Evolutionary conservation across 78 protist genomes (phyloP).

Genomic region (Dictyostelium brefeldianum): DNA sequence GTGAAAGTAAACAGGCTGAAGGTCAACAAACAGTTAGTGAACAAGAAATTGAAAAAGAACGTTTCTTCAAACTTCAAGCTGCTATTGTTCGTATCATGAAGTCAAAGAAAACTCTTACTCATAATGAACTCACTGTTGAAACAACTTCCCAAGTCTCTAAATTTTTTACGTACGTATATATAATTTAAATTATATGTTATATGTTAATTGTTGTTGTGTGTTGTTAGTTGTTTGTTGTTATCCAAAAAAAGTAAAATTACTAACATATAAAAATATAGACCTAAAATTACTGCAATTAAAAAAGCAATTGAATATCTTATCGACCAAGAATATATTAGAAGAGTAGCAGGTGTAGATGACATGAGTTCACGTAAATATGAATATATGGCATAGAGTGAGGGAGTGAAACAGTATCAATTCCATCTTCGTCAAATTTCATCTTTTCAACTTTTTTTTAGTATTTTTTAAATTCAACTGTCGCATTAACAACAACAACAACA

Average conservation of each 20-base stretch:
- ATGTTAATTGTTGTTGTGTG: background rate
- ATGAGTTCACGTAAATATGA: slow-evolving; percentile 75
- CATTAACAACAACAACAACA: too few relatives aligned
- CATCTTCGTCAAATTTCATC: too few relatives aligned
- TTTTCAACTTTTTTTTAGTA: too few relatives aligned
- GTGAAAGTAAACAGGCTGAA: slow-evolving; percentile 64
- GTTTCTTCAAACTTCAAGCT: slow-evolving; percentile 87
- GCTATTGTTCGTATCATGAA: slow-evolving; percentile 93
- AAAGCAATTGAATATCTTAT: slow-evolving; percentile 85
- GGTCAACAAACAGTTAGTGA: slow-evolving; percentile 72
- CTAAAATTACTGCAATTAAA: slow-evolving; percentile 68
- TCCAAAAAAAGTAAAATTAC: too few relatives aligned
- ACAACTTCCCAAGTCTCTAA: slow-evolving; percentile 72
- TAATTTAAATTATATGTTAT: background rate
- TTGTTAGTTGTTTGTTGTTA: background rate
- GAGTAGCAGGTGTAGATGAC: slow-evolving; percentile 56
- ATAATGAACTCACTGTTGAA: slow-evolving; percentile 86
- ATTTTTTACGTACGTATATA: background rate
- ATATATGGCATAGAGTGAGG: slow-evolving; percentile 53
- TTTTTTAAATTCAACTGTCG: too few relatives aligned
- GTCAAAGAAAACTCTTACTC: slow-evolving; percentile 81
- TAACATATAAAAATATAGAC: too few relatives aligned
- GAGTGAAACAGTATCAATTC: too few relatives aligned
- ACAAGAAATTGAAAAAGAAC: slow-evolving; percentile 82
- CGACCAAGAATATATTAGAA: slow-evolving; percentile 79